phyloP scores from a whole-genome alignment of 2,329 filamentous ascomycete species.

The Pyrenophora teres region DNA sequence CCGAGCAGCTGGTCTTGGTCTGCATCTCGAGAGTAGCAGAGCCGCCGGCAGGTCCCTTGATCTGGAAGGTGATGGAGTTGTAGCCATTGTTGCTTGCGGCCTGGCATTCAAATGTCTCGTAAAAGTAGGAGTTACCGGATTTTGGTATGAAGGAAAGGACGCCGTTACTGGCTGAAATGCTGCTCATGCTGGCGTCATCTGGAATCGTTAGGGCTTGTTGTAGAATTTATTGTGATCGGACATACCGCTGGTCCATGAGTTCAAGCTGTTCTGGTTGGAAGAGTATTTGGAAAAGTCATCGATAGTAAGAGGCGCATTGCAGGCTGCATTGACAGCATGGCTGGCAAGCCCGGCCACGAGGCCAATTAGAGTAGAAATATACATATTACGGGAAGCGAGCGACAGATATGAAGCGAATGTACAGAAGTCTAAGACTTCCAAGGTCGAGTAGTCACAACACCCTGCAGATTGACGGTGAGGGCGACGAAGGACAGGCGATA shows the following conservation, averaged over 20 bases:
- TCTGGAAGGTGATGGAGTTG: slow-evolving; percentile 53
- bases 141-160: slow-evolving; percentile 59
- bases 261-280: slow-evolving; percentile 44
- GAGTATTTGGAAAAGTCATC: slow-evolving; percentile 48
- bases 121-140: slow-evolving; percentile 55
- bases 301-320: slow-evolving; percentile 43
- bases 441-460: slow-evolving; percentile 20
- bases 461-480: slow-evolving; percentile 20
- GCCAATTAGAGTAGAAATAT: slow-evolving; percentile 36
- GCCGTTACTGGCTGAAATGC: slow-evolving; percentile 50
- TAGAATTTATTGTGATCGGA: neutral
- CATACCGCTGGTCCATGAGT: slow-evolving; percentile 45
- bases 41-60: slow-evolving; percentile 53
- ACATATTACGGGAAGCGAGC: slow-evolving; percentile 38
- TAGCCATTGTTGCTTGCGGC: slow-evolving; percentile 54
- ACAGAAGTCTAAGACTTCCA: slow-evolving; percentile 44
- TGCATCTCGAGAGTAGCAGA: slow-evolving; percentile 55
- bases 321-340: slow-evolving; percentile 39
- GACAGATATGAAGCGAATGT: slow-evolving; percentile 46
- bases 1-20: slow-evolving; percentile 53
- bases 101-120: slow-evolving; percentile 58
- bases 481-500: slow-evolving; percentile 23
- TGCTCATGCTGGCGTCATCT: slow-evolving; percentile 58
- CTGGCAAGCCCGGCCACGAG: slow-evolving; percentile 37
- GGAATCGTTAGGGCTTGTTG: slow-evolving; percentile 12